These are phyloP conservation scores for Rosa chinensis DNA, from an alignment of 306 rosid genomes.

Conservation along the genomic window DNA sequence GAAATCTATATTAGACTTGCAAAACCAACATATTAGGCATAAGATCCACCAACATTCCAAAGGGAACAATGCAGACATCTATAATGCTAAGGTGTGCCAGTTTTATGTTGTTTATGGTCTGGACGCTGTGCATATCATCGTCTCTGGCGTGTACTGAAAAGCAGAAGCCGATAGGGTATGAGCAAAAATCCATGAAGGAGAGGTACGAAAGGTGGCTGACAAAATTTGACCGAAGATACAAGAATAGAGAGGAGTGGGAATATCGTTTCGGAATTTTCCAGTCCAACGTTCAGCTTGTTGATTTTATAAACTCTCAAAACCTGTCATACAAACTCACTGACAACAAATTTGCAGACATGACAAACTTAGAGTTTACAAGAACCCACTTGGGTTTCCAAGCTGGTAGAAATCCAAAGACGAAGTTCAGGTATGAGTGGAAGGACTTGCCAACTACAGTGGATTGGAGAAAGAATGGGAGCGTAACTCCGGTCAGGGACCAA, in stretches of 20 bases:
- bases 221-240: constrained; percentile 34
- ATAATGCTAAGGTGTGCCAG: constrained; percentile 22
- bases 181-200: constrained; percentile 29
- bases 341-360: constrained; percentile 66
- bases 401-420: neutral
- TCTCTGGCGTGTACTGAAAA: constrained; percentile 25
- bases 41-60: constrained; percentile 5
- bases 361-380: constrained; percentile 50
- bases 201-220: constrained; percentile 57
- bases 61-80: constrained; percentile 42
- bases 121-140: constrained; percentile 38
- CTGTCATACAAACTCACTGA: constrained; percentile 55
- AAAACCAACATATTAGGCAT: neutral
- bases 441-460: constrained; percentile 44
- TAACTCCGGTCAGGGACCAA: constrained; percentile 67
- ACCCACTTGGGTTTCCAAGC: constrained; percentile 40
- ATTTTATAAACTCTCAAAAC: constrained; percentile 50
- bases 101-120: constrained; percentile 33
- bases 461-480: constrained; percentile 69
- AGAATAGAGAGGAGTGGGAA: constrained; percentile 46
- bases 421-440: constrained; percentile 31
- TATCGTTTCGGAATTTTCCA: constrained; percentile 55
- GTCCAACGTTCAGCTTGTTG: constrained; percentile 47
- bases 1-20: constrained; percentile 10
- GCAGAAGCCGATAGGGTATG: constrained; percentile 17